Evolutionary conservation across 805 yeast genomes (phyloP), one percentile per base, ranked within the genome.

Genomic region (Wickerhamomyces silvicola): DNA sequence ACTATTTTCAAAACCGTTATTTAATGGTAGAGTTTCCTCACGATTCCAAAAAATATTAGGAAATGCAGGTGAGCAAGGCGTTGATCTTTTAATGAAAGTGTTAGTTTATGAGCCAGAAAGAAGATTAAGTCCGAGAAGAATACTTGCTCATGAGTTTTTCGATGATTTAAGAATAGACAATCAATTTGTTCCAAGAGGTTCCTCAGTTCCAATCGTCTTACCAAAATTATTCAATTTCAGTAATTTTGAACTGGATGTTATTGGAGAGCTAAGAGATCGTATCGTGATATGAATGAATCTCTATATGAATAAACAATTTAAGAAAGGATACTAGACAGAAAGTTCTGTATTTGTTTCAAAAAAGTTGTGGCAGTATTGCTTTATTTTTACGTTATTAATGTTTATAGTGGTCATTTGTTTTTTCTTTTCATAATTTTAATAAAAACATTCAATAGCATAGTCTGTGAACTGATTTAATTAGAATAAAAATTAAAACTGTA

Each of bases 61-160:
- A 36, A 72, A 81, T 44, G 88, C 94, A 13, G 81, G 95, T 12
- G 77, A 81, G 2, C 84, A 78, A 38, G 97, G 95, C 17, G 71
- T 92, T 38, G 96, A 90, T 56, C 68, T 92, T 44, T 66, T 92
- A 48, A 70, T 81, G 67, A 72, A 72, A 37, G 76, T 92, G 28
- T 71, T 92, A 41, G 94, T 86, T 30, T 92, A 92, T 60, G 92
- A 87, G 42, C 99, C 99, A 11, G 82, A 79, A 32, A 62, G 66
- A 35, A 76, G 99, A 56, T 71, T 85, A 38, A 70, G 81, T 28
- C 90, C 97, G 31, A 72, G 80, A 52, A 72, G 81, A 46, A 86
- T 90, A 7, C 63, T 92, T 68, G 76, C 88, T 7, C 96, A 90
- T 63, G 80, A 81, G 17, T 92, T 86, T 57, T 90, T 90, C 56